phyloP scores from a whole-genome alignment of 176 grass and related monocot genomes.

The Rhynchospora breviuscula region DNA sequence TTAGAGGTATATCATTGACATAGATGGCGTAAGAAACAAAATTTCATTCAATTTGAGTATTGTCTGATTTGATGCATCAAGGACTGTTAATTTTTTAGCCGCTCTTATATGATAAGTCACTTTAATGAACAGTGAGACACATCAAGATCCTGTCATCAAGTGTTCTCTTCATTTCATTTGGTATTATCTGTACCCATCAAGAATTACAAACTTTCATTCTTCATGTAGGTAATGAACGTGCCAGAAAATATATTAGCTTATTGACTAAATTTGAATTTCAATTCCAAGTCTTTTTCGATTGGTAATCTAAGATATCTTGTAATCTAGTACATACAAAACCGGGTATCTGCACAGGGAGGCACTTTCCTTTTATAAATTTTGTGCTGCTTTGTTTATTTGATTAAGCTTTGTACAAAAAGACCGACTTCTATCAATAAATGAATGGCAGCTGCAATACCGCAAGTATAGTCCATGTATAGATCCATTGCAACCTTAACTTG shows the following conservation, averaged over 20 bases:
- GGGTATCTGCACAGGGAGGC: not conserved
- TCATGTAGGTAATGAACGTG: not conserved
- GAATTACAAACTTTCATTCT: not conserved
- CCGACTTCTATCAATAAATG: not conserved
- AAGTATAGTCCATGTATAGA: conserved; percentile 8
- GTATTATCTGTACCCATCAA: not conserved
- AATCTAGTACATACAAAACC: not conserved
- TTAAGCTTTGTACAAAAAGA: not conserved
- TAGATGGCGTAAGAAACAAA: too few relatives aligned
- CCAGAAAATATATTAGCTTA: not conserved
- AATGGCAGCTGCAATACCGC: not conserved
- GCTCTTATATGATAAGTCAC: too few relatives aligned
- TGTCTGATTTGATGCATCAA: too few relatives aligned
- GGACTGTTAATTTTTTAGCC: too few relatives aligned
- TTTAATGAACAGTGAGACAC: too few relatives aligned
- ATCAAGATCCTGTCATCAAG: too few relatives aligned
- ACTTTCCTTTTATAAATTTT: not conserved
- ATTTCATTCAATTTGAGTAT: too few relatives aligned
- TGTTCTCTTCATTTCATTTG: too few relatives aligned
- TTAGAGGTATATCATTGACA: too few relatives aligned
- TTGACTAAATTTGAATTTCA: not conserved
- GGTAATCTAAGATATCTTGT: not conserved
- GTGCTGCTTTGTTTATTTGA: not conserved
- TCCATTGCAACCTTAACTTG: conserved; percentile 5
- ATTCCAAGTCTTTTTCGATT: not conserved